Conservation (phyloP, 495 filamentous ascomycete genomes). For the Penicillium diatomitis region DNA sequence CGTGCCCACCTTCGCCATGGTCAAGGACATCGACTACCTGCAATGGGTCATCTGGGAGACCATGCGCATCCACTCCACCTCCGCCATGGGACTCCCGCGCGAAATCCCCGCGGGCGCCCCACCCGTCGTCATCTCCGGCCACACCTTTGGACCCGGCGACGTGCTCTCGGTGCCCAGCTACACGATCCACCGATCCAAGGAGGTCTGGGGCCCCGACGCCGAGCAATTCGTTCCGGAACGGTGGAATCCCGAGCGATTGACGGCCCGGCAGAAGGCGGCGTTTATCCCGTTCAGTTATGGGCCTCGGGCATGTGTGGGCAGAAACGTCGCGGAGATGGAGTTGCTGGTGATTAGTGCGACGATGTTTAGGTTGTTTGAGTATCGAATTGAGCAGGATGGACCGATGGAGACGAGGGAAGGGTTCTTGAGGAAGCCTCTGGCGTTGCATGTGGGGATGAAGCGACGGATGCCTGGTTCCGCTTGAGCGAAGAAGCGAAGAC, state of each 20-base stretch:
- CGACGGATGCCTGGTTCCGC: constrained; percentile 21
- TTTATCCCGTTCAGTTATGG: constrained; percentile 83
- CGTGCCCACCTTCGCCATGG: constrained; percentile 61
- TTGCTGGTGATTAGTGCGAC: constrained; percentile 71
- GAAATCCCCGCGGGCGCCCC: constrained; percentile 55
- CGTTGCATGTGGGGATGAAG: constrained; percentile 61
- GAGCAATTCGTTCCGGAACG: constrained; percentile 77
- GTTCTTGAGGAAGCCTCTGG: constrained; percentile 82
- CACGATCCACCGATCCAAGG: constrained; percentile 71
- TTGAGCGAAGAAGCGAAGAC: not conserved
- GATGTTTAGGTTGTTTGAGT: constrained; percentile 68
- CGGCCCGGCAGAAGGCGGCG: constrained; percentile 58
- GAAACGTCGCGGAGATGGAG: constrained; percentile 93
- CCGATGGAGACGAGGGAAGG: constrained; percentile 75
- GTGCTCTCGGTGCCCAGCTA: constrained; percentile 79
- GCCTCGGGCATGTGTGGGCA: constrained; percentile 71
- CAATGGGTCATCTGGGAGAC: constrained; percentile 79
- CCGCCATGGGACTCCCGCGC: constrained; percentile 79
- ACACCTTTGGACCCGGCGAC: constrained; percentile 65
- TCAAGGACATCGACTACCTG: constrained; percentile 64
- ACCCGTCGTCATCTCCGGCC: constrained; percentile 45
- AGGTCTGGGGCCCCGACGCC: constrained; percentile 74
- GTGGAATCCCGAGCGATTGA: constrained; percentile 50
- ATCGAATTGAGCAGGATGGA: constrained; percentile 57
- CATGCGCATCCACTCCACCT: constrained; percentile 82